Conservation (phyloP, 805 yeast genomes). For the Lipomyces sp. region DNA sequence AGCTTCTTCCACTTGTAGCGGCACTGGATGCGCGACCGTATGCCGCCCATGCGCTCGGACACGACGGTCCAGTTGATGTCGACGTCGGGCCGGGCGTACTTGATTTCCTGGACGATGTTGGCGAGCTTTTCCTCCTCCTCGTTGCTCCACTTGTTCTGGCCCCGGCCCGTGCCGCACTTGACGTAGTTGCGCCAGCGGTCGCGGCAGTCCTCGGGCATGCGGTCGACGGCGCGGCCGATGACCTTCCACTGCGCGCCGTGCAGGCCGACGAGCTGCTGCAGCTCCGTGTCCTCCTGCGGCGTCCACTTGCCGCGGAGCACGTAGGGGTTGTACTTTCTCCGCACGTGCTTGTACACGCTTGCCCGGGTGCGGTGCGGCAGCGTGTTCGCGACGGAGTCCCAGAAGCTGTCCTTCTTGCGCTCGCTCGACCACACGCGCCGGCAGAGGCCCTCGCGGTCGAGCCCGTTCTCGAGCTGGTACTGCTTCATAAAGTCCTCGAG, state of each 20-base stretch:
- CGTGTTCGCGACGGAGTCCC: conserved; percentile 79
- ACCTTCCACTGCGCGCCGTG: conserved; percentile 84
- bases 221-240: conserved; percentile 72
- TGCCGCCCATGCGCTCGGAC: conserved; percentile 84
- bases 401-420: conserved; percentile 80
- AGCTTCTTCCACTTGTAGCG: conserved; percentile 89
- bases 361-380: conserved; percentile 85
- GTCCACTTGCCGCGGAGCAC: conserved; percentile 90
- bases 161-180: conserved; percentile 79
- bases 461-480: conserved; percentile 60
- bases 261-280: conserved; percentile 60
- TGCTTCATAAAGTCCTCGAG: conserved; percentile 70
- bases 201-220: conserved; percentile 98
- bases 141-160: conserved; percentile 72
- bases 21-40: conserved; percentile 88
- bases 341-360: conserved; percentile 85
- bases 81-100: conserved; percentile 39
- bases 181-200: conserved; percentile 96
- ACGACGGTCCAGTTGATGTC: conserved; percentile 86
- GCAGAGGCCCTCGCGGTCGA: conserved; percentile 68
- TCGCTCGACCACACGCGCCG: conserved; percentile 84
- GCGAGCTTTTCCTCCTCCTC: conserved; percentile 66
- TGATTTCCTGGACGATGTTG: conserved; percentile 51
- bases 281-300: conserved; percentile 67
- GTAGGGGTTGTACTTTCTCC: conserved; percentile 84